These are phyloP conservation scores for Suhomyces pyralidae DNA, from an alignment of 805 yeast species.

Conservation along the genomic window DNA sequence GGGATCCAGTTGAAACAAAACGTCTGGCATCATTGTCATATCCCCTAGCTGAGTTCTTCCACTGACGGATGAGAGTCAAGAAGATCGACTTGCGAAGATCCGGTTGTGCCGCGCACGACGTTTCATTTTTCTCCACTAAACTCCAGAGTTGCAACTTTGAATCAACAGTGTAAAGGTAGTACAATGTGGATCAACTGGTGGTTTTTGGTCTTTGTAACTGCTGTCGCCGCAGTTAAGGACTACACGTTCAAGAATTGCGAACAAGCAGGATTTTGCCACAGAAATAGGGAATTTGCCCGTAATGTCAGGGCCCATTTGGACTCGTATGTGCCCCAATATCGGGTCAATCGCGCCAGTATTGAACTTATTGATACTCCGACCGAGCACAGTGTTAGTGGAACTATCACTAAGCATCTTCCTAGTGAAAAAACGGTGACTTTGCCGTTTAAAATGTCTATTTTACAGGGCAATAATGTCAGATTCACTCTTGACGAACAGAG, in stretches of 20 bases:
- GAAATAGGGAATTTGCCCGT: slow-evolving; percentile 69
- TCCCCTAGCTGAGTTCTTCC: background rate
- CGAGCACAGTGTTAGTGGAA: slow-evolving; percentile 41
- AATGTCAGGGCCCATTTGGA: slow-evolving; percentile 10
- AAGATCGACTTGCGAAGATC: background rate
- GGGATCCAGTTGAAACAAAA: background rate
- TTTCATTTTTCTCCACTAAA: background rate
- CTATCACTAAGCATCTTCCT: slow-evolving; percentile 42
- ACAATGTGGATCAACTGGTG: slow-evolving; percentile 1
- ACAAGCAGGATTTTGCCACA: slow-evolving; percentile 77
- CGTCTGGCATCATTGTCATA: background rate
- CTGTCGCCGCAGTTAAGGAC: slow-evolving; percentile 47
- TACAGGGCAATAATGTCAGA: slow-evolving; percentile 58
- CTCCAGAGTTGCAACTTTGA: background rate
- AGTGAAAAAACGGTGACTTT: slow-evolving; percentile 29
- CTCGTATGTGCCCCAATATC: slow-evolving; percentile 18
- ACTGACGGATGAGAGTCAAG: background rate
- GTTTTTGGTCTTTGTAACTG: background rate
- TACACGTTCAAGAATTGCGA: slow-evolving; percentile 74
- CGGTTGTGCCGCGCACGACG: background rate
- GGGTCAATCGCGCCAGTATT: slow-evolving; percentile 20
- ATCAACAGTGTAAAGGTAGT: background rate
- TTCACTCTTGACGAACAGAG: slow-evolving; percentile 64
- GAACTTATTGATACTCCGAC: slow-evolving; percentile 1
- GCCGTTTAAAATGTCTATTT: slow-evolving; percentile 56